Evolutionary conservation across 2,329 filamentous ascomycete species (phyloP), one percentile per base, ranked within the genome.

Genomic region (Fusarium sp.): DNA sequence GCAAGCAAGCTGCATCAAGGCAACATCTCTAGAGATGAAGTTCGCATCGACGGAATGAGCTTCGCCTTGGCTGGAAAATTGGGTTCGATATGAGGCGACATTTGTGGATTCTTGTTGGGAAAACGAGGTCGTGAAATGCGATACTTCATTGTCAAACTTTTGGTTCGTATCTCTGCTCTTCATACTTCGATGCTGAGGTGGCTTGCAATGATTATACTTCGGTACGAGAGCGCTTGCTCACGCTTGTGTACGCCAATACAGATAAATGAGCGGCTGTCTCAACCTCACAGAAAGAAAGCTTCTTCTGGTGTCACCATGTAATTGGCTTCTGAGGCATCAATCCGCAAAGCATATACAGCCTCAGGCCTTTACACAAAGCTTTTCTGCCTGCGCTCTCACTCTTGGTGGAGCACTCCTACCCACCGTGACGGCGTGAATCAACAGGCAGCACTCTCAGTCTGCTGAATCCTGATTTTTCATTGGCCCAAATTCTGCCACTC

Each of bases 381-480:
- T 39, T 19, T 19, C n/a, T 21, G 12, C 5, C 12, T 58, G 35
- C 14, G 6, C 15, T 3, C 10, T n/a, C 41, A 3, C 31, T 15
- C 31, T 49, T 9, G 12, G 49, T 54, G 35, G 49, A 42, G 56
- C 21, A 27, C 49, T 51, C 41, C 23, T 48, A 10, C 12, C 55
- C 45, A 35, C 52, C 11, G 44, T 71, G 39, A 57, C 45, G 31
- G 48, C 11, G 44, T 71, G 39, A 57, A 21, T 45, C 60, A 31
- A 55, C 49, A 72, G 68, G 69, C 70, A 73, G 52, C 69, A 70
- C 23, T 23, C 8, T 54, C 58, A 60, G 57, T 61, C 66, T 58
- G 54, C 35, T 10, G 1, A 18, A 37, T 41, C 10, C 9, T 31
- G 6, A 16, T 3, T 38, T 33, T 15, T 45, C 31, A 65, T 68